Conservation (phyloP, 1,139 yeast species). For the Meyerozyma smithsonii region DNA sequence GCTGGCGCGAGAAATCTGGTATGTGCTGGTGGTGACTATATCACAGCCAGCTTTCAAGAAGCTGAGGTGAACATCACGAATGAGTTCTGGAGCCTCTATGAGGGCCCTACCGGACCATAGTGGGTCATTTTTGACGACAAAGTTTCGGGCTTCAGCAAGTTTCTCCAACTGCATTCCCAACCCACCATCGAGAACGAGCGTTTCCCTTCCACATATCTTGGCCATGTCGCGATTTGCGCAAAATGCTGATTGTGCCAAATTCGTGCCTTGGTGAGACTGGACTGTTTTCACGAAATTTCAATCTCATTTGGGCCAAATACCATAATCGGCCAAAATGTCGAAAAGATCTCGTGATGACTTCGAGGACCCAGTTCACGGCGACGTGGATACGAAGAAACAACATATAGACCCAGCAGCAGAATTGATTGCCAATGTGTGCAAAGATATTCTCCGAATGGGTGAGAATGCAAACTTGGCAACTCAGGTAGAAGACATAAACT, state of each 20-base stretch:
- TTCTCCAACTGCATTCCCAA: background rate
- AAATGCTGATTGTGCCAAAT: background rate
- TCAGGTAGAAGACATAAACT: constrained; percentile 63
- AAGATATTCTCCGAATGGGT: constrained; percentile 62
- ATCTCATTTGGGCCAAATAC: background rate
- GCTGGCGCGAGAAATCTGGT: constrained; percentile 51
- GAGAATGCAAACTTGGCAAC: constrained; percentile 50
- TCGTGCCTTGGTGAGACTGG: background rate
- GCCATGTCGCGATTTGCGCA: background rate
- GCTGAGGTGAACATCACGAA: constrained; percentile 46
- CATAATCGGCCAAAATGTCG: background rate
- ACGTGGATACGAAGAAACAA: constrained; percentile 26
- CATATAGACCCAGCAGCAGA: constrained; percentile 41
- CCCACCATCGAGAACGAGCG: background rate
- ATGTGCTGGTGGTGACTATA: constrained; percentile 54
- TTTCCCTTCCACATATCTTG: background rate
- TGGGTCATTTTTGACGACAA: constrained; percentile 25
- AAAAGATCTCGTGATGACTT: constrained; percentile 11
- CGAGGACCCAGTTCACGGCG: constrained; percentile 9
- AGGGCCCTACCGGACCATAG: constrained; percentile 64
- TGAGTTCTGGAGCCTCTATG: constrained; percentile 38
- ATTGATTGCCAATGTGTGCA: constrained; percentile 39
- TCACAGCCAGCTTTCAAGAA: constrained; percentile 55
- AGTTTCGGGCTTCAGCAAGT: background rate
- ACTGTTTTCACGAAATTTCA: background rate